Percentiles rank a stretch among this genome's conserved stretches.
phyloP scores from a whole-genome alignment of 148 eudicot genomes.

The Selenicereus undatus region DNA sequence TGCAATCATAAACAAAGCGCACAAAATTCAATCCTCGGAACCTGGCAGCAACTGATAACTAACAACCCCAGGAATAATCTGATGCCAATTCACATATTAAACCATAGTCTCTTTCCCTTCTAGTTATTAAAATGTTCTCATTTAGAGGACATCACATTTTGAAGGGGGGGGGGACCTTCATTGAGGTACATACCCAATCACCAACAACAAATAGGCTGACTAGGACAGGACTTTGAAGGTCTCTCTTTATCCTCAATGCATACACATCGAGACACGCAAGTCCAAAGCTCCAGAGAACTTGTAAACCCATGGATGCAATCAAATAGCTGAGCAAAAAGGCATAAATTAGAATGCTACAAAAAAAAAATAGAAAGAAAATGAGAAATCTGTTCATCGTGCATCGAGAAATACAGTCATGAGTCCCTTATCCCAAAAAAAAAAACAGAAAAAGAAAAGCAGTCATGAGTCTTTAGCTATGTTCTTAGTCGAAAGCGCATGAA shows the following conservation, averaged over 20 bases:
- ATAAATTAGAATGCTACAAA: conserved; percentile 2
- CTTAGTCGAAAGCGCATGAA: not conserved
- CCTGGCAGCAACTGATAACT: not conserved
- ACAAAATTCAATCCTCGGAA: not conserved
- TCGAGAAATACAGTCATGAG: not conserved
- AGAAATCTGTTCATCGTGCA: not conserved
- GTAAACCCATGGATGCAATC: conserved; percentile 94
- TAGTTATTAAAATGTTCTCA: not conserved
- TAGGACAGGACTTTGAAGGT: conserved; percentile 59
- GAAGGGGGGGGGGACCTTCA: not conserved
- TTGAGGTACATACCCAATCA: conserved; percentile 63
- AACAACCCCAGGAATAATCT: not conserved
- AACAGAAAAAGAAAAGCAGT: no score
- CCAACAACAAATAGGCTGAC: conserved; percentile 84
- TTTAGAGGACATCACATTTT: not conserved
- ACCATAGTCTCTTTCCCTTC: not conserved
- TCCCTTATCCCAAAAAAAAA: no score
- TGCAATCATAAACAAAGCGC: not conserved
- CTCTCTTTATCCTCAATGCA: conserved; percentile 70
- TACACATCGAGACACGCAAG: conserved; percentile 84
- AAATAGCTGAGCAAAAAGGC: conserved; percentile 57
- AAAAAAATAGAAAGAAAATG: not conserved
- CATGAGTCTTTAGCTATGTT: not conserved
- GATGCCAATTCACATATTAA: not conserved
- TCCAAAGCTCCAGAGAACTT: conserved; percentile 86